phyloP scores from a whole-genome alignment of 148 eudicot species.

The Cornus kousa region DNA sequence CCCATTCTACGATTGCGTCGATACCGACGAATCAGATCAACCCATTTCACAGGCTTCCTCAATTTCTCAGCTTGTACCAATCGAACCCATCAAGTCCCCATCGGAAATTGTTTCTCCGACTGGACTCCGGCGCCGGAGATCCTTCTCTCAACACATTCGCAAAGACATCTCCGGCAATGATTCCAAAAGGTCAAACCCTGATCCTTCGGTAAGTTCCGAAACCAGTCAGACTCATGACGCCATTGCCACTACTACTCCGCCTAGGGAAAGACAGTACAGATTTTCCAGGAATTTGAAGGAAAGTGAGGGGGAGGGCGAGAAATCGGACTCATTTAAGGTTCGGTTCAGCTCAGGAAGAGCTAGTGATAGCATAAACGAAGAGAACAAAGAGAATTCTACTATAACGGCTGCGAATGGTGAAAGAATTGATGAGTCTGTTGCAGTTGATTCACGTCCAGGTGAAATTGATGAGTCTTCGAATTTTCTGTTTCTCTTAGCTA shows the following conservation, averaged over 20 bases:
- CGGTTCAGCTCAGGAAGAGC: constrained; percentile 10
- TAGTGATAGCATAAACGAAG: constrained; percentile 7
- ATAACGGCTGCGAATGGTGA: constrained; percentile 10
- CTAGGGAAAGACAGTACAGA: constrained; percentile 15
- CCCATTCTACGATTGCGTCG: constrained; percentile 50
- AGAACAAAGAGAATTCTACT: constrained; percentile 23
- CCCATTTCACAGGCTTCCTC: constrained; percentile 14
- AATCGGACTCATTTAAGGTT: constrained; percentile 11
- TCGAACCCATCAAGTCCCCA: neutral
- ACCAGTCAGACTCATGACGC: neutral
- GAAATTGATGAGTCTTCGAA: constrained; percentile 24
- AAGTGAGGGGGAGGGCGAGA: constrained; percentile 8
- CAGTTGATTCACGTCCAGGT: constrained; percentile 18
- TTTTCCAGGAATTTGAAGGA: constrained; percentile 10
- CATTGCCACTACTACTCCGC: neutral
- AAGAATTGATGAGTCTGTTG: constrained; percentile 1
- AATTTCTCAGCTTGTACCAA: constrained; percentile 7
- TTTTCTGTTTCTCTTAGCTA: constrained; percentile 35
- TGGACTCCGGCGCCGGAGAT: constrained; percentile 42
- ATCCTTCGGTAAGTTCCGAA: constrained; percentile 6
- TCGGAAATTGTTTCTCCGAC: constrained; percentile 15
- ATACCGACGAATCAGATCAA: neutral
- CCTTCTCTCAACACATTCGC: constrained; percentile 10
- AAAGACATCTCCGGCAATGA: neutral
- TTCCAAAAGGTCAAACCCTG: neutral